Conservation (phyloP, 2,329 filamentous ascomycete species). For the Cladosporium cucumerinum region DNA sequence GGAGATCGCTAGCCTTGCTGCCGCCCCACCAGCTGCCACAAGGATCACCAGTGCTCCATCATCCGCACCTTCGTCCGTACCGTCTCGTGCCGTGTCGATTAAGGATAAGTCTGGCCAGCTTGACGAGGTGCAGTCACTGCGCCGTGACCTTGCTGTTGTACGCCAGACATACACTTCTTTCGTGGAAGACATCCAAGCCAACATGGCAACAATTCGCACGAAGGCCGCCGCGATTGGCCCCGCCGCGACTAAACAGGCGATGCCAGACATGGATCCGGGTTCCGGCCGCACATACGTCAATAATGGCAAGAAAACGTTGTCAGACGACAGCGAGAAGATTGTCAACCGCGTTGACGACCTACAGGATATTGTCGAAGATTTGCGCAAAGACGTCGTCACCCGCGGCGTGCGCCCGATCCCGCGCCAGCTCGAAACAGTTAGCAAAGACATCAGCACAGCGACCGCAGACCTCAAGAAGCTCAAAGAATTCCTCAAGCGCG, state of each 20-base stretch:
- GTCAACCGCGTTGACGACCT: slow-evolving; percentile 92
- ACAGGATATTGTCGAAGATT: slow-evolving; percentile 94
- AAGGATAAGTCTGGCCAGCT: slow-evolving; percentile 58
- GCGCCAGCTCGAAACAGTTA: slow-evolving; percentile 81
- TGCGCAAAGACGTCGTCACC: slow-evolving; percentile 92
- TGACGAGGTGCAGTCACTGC: slow-evolving; percentile 74
- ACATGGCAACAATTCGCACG: slow-evolving; percentile 76
- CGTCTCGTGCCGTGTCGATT: slow-evolving; percentile 18
- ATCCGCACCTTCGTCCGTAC: slow-evolving; percentile 20
- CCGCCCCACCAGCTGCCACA: slow-evolving; percentile 37
- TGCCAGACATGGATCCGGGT: slow-evolving; percentile 71
- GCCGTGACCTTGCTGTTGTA: slow-evolving; percentile 84
- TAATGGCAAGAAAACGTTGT: slow-evolving; percentile 80
- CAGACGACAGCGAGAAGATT: slow-evolving; percentile 81
- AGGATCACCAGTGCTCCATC: slow-evolving; percentile 33
- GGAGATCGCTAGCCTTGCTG: slow-evolving; percentile 69
- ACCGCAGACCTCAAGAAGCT: slow-evolving; percentile 88
- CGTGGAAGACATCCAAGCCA: slow-evolving; percentile 79
- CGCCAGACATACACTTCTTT: slow-evolving; percentile 92
- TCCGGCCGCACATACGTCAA: slow-evolving; percentile 84
- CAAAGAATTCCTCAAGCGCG: slow-evolving; percentile 83
- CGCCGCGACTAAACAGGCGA: slow-evolving; percentile 64
- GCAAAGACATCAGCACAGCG: slow-evolving; percentile 79
- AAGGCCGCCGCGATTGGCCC: slow-evolving; percentile 81
- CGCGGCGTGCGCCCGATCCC: slow-evolving; percentile 89